Evolutionary conservation across 768 basidiomycete genomes (phyloP), one percentile per base, ranked within the genome.

Genomic region (Mycena alexandri): DNA sequence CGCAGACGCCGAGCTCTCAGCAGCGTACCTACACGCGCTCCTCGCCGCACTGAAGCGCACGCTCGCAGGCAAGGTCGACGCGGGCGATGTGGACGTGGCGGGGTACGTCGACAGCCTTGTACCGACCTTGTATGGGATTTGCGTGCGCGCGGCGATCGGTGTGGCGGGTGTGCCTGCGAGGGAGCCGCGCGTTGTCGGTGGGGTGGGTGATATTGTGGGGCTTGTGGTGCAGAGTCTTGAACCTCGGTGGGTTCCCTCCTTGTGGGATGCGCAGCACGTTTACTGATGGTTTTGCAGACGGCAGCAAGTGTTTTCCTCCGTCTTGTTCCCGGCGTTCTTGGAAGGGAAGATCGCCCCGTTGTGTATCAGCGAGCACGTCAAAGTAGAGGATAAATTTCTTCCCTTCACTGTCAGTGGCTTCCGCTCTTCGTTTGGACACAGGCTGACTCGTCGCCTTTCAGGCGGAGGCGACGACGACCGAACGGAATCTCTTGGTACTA

Each of bases 11-110:
- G 92, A 96, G 75, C 85, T 89, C 14, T 80, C 78, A n/a, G 89
- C 93, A 0, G 93, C 95, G 13, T 99, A 97, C 75, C 90, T 89
- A 1, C 94, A 95, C 78, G 89, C 95, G 34, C 84, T 99, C 36
- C 84, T 99, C 54, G 82, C 85, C 54, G 88, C 92, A 0, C 79
- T 99, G 9, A 82, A 84, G 2, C 85, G 88, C 46, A 89, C 91
- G 0, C 51, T 98, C 17, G 73, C 73, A 7, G 73, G 70, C 34
- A 87, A 87, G 73, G 80, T 82, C 14, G 77, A 81, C 38, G 78
- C 74, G 25, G 84, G 83, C 38, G 89, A 97, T 75, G 74, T 79
- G 0, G 98, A 99, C 74, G 84, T 98, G 19, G 79, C 86, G 0
- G 94, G 92, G 77, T 95, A 95, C 73, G 83, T 91, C 41, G 93